Percentiles rank a stretch among this genome's conserved stretches.
phyloP scores from a whole-genome alignment of 2,329 filamentous ascomycete genomes.

The Monilinia fructicola region DNA sequence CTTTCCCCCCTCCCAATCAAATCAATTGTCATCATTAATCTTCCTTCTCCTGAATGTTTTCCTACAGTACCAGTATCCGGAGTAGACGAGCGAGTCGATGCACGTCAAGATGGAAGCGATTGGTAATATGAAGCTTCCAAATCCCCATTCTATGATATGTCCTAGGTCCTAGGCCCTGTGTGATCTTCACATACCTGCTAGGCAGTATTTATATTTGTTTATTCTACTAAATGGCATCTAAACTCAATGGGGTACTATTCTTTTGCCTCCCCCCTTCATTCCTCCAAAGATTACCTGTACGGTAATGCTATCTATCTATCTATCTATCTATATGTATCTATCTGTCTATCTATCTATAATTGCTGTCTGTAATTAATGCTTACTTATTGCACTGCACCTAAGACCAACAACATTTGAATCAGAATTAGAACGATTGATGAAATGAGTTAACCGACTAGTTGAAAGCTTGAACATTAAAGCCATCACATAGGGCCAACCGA shows the following conservation, averaged over 20 bases:
- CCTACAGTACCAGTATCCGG: too few relatives aligned
- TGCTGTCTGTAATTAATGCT: too few relatives aligned
- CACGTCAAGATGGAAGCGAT: slow-evolving; percentile 2
- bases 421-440: neutral
- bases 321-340: too few relatives aligned
- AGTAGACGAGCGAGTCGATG: neutral
- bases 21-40: slow-evolving; percentile 5
- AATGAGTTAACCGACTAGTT: neutral
- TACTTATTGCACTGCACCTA: neutral
- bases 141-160: neutral
- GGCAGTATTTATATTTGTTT: too few relatives aligned
- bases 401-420: neutral
- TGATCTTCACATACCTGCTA: neutral
- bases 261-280: neutral
- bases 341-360: too few relatives aligned
- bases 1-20: slow-evolving; percentile 18
- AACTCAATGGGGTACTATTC: slow-evolving; percentile 3
- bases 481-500: neutral
- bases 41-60: neutral
- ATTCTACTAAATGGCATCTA: neutral
- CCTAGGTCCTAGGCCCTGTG: neutral
- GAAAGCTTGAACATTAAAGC: neutral
- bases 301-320: too few relatives aligned
- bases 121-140: neutral
- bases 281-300: neutral